Conservation (phyloP, 345 rosid species). For the Eucalyptus polyanthemos region DNA sequence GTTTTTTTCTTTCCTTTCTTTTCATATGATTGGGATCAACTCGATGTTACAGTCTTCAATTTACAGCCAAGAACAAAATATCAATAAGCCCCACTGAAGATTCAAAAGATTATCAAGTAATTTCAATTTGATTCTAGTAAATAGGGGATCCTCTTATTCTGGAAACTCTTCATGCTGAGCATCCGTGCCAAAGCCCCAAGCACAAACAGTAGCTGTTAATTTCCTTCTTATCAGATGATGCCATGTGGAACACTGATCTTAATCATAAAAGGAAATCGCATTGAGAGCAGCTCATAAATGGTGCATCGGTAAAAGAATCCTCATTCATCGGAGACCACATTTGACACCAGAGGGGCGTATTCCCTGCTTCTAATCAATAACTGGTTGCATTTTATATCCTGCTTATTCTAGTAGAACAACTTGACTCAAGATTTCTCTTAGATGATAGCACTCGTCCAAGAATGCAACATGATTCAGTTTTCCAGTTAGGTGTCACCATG, state of each 20-base stretch:
- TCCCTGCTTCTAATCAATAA: neutral
- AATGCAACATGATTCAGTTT: neutral
- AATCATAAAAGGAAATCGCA: neutral
- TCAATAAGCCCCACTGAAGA: neutral
- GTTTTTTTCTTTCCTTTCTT: neutral
- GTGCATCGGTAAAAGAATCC: neutral
- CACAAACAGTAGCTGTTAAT: neutral
- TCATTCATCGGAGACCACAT: neutral
- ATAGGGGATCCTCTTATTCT: neutral
- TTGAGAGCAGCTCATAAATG: neutral
- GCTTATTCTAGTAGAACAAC: neutral
- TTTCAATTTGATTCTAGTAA: neutral
- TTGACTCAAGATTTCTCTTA: neutral
- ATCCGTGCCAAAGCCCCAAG: neutral
- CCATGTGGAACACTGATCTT: neutral
- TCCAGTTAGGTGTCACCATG: neutral
- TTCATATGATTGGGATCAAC: neutral
- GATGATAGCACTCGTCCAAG: neutral
- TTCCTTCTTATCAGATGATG: neutral
- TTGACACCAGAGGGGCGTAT: neutral
- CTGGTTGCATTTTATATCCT: neutral
- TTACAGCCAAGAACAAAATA: neutral
- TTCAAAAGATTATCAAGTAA: neutral
- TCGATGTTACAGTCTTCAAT: neutral
- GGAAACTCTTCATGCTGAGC: neutral